A percentile compares a stretch with the other conserved stretches of the same genome.
Evolutionary conservation across 805 yeast genomes (phyloP).

Genomic region (Candida sonorensis): DNA sequence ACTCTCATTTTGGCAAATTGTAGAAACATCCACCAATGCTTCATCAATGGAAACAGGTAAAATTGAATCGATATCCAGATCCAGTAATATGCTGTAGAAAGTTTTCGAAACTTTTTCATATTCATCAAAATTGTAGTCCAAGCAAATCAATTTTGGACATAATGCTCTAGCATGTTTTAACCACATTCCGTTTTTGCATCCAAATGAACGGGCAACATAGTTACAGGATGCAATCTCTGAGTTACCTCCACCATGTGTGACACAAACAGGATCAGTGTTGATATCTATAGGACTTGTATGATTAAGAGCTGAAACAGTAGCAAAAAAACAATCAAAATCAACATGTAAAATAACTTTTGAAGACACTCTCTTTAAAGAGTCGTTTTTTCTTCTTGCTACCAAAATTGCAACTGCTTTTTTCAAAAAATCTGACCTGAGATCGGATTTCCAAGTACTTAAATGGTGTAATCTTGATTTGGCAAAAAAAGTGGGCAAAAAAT

Average conservation of each 20-base stretch:
- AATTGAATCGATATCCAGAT: slow-evolving; percentile 40
- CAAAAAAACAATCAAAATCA: slow-evolving; percentile 94
- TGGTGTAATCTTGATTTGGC: slow-evolving; percentile 83
- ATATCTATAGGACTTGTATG: slow-evolving; percentile 45
- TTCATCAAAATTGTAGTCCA: slow-evolving; percentile 68
- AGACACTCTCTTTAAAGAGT: slow-evolving; percentile 2
- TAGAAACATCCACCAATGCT: slow-evolving; percentile 63
- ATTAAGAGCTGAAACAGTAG: slow-evolving; percentile 65
- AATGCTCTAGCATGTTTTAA: slow-evolving; percentile 51
- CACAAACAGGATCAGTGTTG: slow-evolving; percentile 49
- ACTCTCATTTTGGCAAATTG: slow-evolving; percentile 10
- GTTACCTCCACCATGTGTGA: slow-evolving; percentile 48
- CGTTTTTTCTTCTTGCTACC: slow-evolving; percentile 3
- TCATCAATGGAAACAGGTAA: slow-evolving; percentile 91
- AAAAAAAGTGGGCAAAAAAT: slow-evolving; percentile 66
- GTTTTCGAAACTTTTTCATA: slow-evolving; percentile 60
- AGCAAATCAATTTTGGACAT: slow-evolving; percentile 54
- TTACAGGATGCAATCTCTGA: slow-evolving; percentile 92
- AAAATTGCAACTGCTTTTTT: slow-evolving; percentile 32
- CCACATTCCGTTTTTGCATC: slow-evolving; percentile 91
- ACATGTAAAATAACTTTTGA: slow-evolving; percentile 55
- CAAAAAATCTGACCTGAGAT: slow-evolving; percentile 56
- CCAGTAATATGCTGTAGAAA: slow-evolving; percentile 55
- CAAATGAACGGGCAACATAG: slow-evolving; percentile 73
- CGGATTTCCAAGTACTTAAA: slow-evolving; percentile 80